phyloP scores from a whole-genome alignment of 768 basidiomycete species.

The Mycena capillaripes region DNA sequence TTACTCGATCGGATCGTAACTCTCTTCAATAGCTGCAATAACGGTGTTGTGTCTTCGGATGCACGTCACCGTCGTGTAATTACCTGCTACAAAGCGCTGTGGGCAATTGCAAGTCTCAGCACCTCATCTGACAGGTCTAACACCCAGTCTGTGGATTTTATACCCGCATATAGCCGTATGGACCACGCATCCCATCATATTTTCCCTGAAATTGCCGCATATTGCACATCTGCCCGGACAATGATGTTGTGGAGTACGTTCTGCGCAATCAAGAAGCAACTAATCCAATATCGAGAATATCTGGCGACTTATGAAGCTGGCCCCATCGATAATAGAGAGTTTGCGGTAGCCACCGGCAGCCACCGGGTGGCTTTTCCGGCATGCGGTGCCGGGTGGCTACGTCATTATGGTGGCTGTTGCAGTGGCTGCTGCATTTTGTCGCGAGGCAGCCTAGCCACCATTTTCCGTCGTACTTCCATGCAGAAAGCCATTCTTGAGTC shows the following conservation, averaged over 20 bases:
- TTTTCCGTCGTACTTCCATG: too few species aligned
- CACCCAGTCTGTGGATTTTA: neutral
- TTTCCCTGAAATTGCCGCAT: neutral
- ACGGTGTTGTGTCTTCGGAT: neutral
- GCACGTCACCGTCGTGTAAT: neutral
- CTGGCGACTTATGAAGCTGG: neutral
- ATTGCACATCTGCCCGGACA: neutral
- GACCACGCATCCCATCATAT: neutral
- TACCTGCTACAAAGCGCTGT: neutral
- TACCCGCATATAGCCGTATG: neutral
- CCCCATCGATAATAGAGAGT: neutral
- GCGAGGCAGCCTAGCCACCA: too few species aligned
- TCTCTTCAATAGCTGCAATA: neutral
- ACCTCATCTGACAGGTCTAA: neutral
- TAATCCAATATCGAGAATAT: neutral
- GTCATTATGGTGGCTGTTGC: too few species aligned
- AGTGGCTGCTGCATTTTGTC: too few species aligned
- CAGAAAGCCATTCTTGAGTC: too few species aligned
- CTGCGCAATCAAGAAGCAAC: neutral
- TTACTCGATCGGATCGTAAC: neutral
- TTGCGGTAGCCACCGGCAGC: neutral
- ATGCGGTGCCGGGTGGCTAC: too few species aligned
- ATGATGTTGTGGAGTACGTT: neutral
- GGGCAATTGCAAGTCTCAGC: neutral
- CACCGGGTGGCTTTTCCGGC: too few species aligned